Evolutionary conservation across 805 yeast species (phyloP).

Genomic region (Saccharomycopsis sp.): DNA sequence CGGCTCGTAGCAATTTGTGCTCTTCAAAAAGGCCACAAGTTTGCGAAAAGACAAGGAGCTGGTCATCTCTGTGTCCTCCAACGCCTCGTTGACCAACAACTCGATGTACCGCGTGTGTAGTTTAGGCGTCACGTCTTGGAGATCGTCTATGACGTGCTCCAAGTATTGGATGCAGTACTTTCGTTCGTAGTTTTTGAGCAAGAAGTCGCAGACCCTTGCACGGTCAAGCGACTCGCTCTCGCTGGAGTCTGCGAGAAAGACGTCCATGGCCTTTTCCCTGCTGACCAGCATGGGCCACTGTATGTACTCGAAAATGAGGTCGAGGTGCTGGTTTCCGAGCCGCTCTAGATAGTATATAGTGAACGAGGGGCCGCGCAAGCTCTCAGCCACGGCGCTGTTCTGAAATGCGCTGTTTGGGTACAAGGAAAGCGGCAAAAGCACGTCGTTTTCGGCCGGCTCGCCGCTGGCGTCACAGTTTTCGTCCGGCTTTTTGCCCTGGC

Average conservation of each 20-base stretch:
- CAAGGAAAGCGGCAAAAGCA: background rate
- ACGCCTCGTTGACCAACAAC: conserved; percentile 32
- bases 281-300: conserved; percentile 41
- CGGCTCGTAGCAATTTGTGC: conserved; percentile 35
- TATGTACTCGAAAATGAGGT: conserved; percentile 51
- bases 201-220: conserved; percentile 44
- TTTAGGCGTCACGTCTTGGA: conserved; percentile 31
- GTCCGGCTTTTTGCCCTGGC: conserved; percentile 22
- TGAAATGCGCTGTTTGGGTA: conserved; percentile 18
- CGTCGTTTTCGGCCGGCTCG: conserved; percentile 19
- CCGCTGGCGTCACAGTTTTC: conserved; percentile 18
- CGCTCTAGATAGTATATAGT: conserved; percentile 54
- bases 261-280: conserved; percentile 33
- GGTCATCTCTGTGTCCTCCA: conserved; percentile 17
- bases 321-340: conserved; percentile 41
- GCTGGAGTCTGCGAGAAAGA: conserved; percentile 62
- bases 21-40: conserved; percentile 31
- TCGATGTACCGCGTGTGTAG: conserved; percentile 41
- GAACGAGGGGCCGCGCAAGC: conserved; percentile 35
- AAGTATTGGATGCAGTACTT: conserved; percentile 40
- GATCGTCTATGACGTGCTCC: conserved; percentile 41
- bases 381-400: conserved; percentile 25
- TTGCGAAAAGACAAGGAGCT: conserved; percentile 25
- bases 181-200: conserved; percentile 29
- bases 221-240: conserved; percentile 55